Conservation (phyloP, 2,329 filamentous ascomycete species). For the Sporothrix brunneoviolacea region DNA sequence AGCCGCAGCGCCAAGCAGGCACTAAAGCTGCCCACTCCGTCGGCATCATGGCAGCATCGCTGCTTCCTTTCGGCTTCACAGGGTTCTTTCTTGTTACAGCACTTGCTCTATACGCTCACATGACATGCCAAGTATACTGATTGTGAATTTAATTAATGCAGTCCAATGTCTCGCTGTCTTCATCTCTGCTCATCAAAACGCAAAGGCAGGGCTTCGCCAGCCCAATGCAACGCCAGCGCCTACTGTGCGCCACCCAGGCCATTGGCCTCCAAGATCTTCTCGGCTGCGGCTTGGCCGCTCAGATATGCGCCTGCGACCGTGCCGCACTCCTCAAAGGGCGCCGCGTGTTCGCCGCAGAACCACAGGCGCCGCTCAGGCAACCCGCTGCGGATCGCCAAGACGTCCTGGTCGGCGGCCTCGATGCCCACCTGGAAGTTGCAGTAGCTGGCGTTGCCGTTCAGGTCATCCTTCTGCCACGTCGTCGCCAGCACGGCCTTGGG, state of each 20-base stretch:
- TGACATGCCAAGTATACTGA: no score
- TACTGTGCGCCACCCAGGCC: no score
- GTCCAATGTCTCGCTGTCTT: no score
- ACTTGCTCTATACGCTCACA: no score
- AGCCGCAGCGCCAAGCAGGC: no score
- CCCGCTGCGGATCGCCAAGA: conserved; percentile 40
- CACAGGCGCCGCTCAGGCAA: conserved; percentile 50
- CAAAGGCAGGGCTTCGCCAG: no score
- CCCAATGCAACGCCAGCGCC: no score
- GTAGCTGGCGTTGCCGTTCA: conserved; percentile 62
- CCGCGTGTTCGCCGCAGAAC: conserved; percentile 63
- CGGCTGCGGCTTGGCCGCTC: conserved; percentile 44
- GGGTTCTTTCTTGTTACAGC: not conserved
- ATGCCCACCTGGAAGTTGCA: conserved; percentile 53
- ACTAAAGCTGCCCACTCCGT: no score
- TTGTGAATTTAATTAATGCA: no score
- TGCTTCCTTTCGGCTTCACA: not conserved
- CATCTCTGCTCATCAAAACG: no score
- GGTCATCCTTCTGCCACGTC: conserved; percentile 58
- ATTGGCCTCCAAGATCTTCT: conserved; percentile 1
- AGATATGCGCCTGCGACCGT: conserved; percentile 61
- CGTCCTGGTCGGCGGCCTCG: conserved; percentile 46
- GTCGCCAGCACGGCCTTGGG: conserved; percentile 53
- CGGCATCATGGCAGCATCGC: no score
- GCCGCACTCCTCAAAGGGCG: conserved; percentile 58